Base-by-base conservation (phyloP, 2,329 filamentous ascomycete species). In the Ceratocystis alfenasii region DNA sequence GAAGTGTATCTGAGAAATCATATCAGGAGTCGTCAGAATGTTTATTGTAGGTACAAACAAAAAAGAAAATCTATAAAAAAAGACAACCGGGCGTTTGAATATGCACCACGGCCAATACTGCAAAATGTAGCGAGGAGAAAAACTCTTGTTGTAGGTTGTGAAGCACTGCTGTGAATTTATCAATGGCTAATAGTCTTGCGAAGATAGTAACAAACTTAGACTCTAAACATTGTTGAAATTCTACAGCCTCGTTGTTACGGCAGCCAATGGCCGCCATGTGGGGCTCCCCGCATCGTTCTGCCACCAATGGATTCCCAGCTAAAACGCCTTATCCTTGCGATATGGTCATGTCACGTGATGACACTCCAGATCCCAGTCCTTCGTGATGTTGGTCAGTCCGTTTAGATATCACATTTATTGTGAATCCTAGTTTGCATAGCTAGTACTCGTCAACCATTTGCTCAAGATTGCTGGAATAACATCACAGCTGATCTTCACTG, bases 291-390 rank as follows among this genome's bases (percentile, higher is more conserved):
- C 28, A 36, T 59, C 17, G n/a, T 59, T 59, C 55, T 33, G 28
- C 55, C 28, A 59, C 53, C 53, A 57, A 57, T 57, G 28, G 53
- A 28, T 57, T 33, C 22, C 22, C 53, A 33, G 53, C 53, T 57
- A 57, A 57, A 57, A 12, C 12, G n/a, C 55, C 25, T 59, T 59
- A 59, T 59, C 55, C 55, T 36, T 59, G 55, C 28, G 1, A 36
- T 10, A 2, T 41, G 33, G 30, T 4, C 3, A 4, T 36, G 12
- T 59, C 55, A 59, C 55, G 55, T 59, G 55, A 59, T 20, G 17
- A 17, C 5, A 59, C 55, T 36, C 55, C 55, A 36, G 28, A 15
- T 59, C 20, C 30, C 25, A 28, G 33, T 59, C 15, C 55, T 59
- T 53, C 48, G 10, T 53, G 48, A 53, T 53, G 48, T 6, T 53